Evolutionary conservation across 2,329 filamentous ascomycete genomes (phyloP).

Genomic region (Clonostachys rosea): DNA sequence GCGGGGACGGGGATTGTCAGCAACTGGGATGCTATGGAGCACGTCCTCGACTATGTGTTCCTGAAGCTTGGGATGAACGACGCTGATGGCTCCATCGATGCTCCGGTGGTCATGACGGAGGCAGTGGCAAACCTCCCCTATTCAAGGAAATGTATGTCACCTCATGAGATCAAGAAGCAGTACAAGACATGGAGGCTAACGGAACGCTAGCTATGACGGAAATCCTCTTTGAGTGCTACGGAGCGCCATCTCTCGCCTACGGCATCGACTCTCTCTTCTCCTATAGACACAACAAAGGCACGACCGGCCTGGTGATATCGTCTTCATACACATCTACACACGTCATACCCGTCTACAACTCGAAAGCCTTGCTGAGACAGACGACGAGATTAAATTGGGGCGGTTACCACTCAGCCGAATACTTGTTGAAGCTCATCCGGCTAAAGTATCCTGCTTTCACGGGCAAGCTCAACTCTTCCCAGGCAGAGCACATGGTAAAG

Average conservation of each 20-base stretch:
- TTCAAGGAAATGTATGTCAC: conserved; percentile 71
- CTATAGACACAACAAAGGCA: conserved; percentile 86
- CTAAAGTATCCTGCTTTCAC: conserved; percentile 91
- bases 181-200: conserved; percentile 10
- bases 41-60: conserved; percentile 89
- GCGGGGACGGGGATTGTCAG: conserved; percentile 84
- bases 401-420: conserved; percentile 84
- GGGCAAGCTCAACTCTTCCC: conserved; percentile 77
- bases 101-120: conserved; percentile 93
- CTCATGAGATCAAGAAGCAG: background rate
- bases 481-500: conserved; percentile 81
- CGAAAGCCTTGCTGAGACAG: conserved; percentile 78
- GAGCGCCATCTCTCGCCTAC: conserved; percentile 83
- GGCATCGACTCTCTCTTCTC: conserved; percentile 97
- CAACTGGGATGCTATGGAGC: conserved; percentile 98
- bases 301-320: conserved; percentile 81
- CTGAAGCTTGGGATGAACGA: conserved; percentile 86
- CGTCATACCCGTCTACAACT: conserved; percentile 86
- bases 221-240: conserved; percentile 94
- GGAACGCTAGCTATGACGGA: conserved; percentile 78
- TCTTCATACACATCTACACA: conserved; percentile 94
- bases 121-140: conserved; percentile 89
- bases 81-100: conserved; percentile 67
- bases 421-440: conserved; percentile 80
- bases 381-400: conserved; percentile 94